Evolutionary conservation across 1,284 basidiomycete species (phyloP).

Genomic region (Trametes polyzona): DNA sequence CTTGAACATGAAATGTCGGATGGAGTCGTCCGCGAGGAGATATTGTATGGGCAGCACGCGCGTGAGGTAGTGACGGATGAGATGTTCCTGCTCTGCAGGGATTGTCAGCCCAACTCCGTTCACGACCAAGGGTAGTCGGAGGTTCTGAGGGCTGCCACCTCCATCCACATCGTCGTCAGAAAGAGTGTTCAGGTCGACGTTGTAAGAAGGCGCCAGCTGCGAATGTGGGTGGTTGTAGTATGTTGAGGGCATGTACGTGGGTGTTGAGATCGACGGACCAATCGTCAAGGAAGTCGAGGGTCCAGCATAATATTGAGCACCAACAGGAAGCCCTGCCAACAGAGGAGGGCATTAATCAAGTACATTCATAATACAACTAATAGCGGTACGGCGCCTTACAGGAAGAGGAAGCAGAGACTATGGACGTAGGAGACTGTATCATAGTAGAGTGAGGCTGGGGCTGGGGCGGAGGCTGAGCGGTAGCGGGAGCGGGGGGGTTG

Average conservation of each 20-base stretch:
- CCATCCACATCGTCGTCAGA: slow-evolving; percentile 31
- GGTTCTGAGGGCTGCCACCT: slow-evolving; percentile 16
- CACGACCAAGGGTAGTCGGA: slow-evolving; percentile 25
- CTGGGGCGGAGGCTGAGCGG: slow-evolving; percentile 36
- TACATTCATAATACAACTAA: slow-evolving; percentile 71
- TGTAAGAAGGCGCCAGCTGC: slow-evolving; percentile 32
- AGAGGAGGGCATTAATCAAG: slow-evolving; percentile 68
- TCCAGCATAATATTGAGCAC: slow-evolving; percentile 31
- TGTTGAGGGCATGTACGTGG: slow-evolving; percentile 18
- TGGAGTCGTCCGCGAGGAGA: slow-evolving; percentile 57
- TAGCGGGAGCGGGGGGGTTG: slow-evolving; percentile 35
- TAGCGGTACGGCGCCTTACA: slow-evolving; percentile 76
- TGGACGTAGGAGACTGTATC: slow-evolving; percentile 39
- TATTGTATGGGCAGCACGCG: slow-evolving; percentile 69
- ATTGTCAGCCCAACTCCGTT: slow-evolving; percentile 33
- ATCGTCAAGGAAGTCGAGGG: slow-evolving; percentile 19
- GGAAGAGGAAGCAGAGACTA: slow-evolving; percentile 41
- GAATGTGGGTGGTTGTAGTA: slow-evolving; percentile 26
- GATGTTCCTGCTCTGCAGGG: slow-evolving; percentile 34
- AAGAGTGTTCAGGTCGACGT: slow-evolving; percentile 18
- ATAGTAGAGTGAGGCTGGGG: slow-evolving; percentile 38
- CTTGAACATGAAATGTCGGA: slow-evolving; percentile 45
- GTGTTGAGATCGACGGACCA: slow-evolving; percentile 13
- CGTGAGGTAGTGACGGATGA: slow-evolving; percentile 49
- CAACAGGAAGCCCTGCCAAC: slow-evolving; percentile 51